These are phyloP conservation scores for Cladosporium sp. DNA, from an alignment of 2,329 filamentous ascomycete species.

Conservation along the genomic window DNA sequence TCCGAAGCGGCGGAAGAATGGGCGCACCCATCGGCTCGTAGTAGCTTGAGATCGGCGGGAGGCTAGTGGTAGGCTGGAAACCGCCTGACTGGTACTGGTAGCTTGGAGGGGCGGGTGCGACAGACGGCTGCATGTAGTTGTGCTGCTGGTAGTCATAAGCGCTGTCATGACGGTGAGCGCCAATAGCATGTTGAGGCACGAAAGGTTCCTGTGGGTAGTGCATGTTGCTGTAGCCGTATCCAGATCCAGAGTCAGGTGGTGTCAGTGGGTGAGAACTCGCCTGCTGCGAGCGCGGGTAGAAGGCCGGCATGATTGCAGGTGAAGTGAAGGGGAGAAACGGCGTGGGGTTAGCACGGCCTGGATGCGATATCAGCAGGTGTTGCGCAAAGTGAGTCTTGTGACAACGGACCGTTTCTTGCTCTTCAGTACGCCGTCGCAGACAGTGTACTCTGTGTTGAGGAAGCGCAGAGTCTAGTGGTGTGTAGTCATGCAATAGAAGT, in stretches of 20 bases:
- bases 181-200: slow-evolving; percentile 34
- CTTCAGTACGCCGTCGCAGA: slow-evolving; percentile 23
- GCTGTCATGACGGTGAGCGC: slow-evolving; percentile 38
- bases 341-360: slow-evolving; percentile 19
- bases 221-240: slow-evolving; percentile 35
- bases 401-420: slow-evolving; percentile 23
- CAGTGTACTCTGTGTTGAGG: slow-evolving; percentile 19
- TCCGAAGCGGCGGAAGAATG: slow-evolving; percentile 46
- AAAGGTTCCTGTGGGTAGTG: slow-evolving; percentile 45
- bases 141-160: slow-evolving; percentile 43
- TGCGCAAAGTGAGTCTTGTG: not conserved
- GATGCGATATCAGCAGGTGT: not conserved
- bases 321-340: slow-evolving; percentile 41
- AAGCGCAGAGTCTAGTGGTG: slow-evolving; percentile 22
- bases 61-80: slow-evolving; percentile 25
- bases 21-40: slow-evolving; percentile 44
- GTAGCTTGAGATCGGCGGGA: slow-evolving; percentile 33
- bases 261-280: slow-evolving; percentile 42
- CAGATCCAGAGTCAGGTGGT: slow-evolving; percentile 46
- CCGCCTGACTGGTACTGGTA: slow-evolving; percentile 26
- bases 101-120: slow-evolving; percentile 27
- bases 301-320: slow-evolving; percentile 47
- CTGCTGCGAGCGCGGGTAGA: slow-evolving; percentile 42
- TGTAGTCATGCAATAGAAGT: slow-evolving; percentile 18
- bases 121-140: slow-evolving; percentile 40